Conservation (phyloP, 2,329 filamentous ascomycete species). For the Fusarium pseudonygamai region DNA sequence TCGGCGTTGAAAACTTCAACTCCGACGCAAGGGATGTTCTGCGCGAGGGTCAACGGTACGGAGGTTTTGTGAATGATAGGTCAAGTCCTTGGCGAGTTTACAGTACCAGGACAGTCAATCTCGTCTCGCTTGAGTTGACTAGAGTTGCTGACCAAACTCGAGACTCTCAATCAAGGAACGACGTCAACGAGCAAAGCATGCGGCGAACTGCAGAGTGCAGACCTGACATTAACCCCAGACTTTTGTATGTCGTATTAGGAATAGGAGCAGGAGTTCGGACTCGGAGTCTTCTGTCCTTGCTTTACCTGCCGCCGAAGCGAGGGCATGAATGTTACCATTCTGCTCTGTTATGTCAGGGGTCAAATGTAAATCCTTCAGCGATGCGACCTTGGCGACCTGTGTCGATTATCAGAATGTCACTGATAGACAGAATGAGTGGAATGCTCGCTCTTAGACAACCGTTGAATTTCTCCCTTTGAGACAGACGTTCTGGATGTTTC, state of each 20-base stretch:
- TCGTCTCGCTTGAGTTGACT: conserved; percentile 12
- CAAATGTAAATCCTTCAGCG: background rate
- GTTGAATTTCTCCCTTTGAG: conserved; percentile 6
- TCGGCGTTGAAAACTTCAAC: conserved; percentile 7
- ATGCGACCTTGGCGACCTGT: conserved; percentile 18
- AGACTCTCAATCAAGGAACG: background rate
- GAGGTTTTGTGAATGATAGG: conserved; percentile 7
- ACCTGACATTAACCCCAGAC: conserved; percentile 7
- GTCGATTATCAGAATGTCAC: conserved; percentile 26
- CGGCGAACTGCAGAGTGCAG: conserved; percentile 15
- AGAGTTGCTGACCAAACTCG: conserved; percentile 3
- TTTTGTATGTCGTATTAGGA: conserved; percentile 4
- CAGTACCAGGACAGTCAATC: background rate
- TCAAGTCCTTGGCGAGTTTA: conserved; percentile 2
- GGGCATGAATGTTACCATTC: conserved; percentile 25
- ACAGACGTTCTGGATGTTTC: conserved; percentile 21
- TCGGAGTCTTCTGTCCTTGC: background rate
- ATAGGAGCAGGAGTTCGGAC: background rate
- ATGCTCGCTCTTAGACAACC: conserved; percentile 6
- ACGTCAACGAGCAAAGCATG: conserved; percentile 20
- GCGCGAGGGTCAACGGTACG: background rate
- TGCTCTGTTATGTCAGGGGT: conserved; percentile 31
- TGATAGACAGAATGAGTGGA: background rate
- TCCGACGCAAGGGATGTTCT: conserved; percentile 12
- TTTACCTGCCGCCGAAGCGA: conserved; percentile 31